Percentiles rank a stretch among this genome's conserved stretches.
Conservation (phyloP, 176 grass and related monocot genomes). For the Urochloa ruziziensis region DNA sequence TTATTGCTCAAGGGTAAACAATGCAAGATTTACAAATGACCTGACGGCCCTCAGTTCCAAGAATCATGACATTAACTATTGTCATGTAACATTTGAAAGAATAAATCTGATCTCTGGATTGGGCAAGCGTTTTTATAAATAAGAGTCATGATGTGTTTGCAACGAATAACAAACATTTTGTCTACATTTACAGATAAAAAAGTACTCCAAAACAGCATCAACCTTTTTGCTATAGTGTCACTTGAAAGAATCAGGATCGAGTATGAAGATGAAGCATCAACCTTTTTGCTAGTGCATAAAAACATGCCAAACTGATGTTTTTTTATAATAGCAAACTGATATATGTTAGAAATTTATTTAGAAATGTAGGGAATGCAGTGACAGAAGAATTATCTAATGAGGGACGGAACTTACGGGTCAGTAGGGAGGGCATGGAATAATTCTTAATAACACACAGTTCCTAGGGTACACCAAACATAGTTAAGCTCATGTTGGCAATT, state of each 20-base stretch:
- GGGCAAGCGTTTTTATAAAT: background rate
- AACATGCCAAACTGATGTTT: background rate
- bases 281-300: background rate
- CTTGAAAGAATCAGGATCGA: background rate
- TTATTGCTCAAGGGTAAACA: slow-evolving; percentile 17
- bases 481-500: background rate
- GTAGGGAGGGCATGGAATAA: background rate
- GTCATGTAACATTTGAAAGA: background rate
- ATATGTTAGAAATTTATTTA: slow-evolving; percentile 5
- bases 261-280: background rate
- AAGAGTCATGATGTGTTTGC: background rate
- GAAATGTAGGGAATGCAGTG: background rate
- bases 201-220: background rate
- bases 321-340: too few relatives aligned
- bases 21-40: background rate
- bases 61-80: background rate
- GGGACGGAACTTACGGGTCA: background rate
- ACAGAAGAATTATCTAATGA: background rate
- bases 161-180: background rate
- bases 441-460: background rate
- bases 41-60: background rate
- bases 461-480: background rate
- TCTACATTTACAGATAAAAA: background rate
- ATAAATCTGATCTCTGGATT: background rate
- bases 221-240: background rate